Evolutionary conservation across 2,329 filamentous ascomycete genomes (phyloP), one percentile per base, ranked within the genome.

Genomic region (Pseudogymnoascus sp.): DNA sequence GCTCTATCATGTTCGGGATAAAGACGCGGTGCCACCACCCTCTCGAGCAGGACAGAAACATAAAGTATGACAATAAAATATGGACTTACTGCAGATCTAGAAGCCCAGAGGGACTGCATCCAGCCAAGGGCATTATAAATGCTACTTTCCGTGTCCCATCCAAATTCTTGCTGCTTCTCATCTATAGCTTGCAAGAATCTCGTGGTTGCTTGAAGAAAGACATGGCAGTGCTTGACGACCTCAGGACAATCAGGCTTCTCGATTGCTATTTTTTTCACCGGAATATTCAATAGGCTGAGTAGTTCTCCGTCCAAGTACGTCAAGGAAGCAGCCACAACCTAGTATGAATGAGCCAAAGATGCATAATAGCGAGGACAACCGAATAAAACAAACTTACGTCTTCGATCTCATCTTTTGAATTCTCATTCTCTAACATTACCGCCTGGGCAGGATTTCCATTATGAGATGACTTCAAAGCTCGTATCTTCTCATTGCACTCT

Each of bases 101-200:
- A 72, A 61, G 72, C 72, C 72, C 72, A 74, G 25, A 73, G 61
- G 5, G 65, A 63, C 64, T 74, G 72, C 65, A 74, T 64, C 67
- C 68, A 72, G 4, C 60, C 64, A 37, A 73, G 37, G 1, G 62
- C 66, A 44, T 68, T 64, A 63, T 65, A 67, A 7, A 72, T 68
- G 10, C 40, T 53, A 60, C 69, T 70, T 5, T 67, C 59, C 6
- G 25, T 37, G 12, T 60, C 59, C 68, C 68, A 72, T 2, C 50
- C 44, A 62, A 65, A 69, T 5, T 35, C 23, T 64, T 68, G 66
- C 65, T 73, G 68, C 23, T 59, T 64, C 35, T 72, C 70, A 23
- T 73, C 69, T 4, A 73, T 64, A 18, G 64, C 65, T 61, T 69
- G 64, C 6, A 74, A 63, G 23, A 73, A 70, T 10, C 65, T 62